Base-by-base conservation (phyloP, 352 stramenopile species). In the Phytophthora meadii region DNA sequence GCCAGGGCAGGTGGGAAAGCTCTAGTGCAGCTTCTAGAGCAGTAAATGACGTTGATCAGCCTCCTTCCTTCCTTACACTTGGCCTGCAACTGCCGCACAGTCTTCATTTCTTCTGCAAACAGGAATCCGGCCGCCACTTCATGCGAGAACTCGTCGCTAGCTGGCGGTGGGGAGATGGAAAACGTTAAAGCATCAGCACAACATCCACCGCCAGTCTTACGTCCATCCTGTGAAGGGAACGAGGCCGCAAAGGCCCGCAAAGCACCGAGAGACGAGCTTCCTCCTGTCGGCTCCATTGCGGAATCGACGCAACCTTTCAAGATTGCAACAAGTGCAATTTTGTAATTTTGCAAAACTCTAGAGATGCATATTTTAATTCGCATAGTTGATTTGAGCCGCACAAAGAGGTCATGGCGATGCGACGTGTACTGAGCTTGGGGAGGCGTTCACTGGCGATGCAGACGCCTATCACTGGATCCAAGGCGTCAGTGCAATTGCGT, bases 101-200 rank as follows among this genome's bases (percentile, higher is more conserved):
- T 72, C 55, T 84, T 81, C 70, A 88, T 85, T 44, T 93, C 82
- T 36, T 93, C 82, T 1, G 78, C 63, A 51, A 90, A 90, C 22
- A 73, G 45, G 25, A 83, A 89, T 0, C 61, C 65, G 4, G 72
- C 41, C 5, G 79, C 82, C 11, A 71, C 37, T 44, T 92, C 81
- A 57, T 89, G 82, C 30, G 77, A 75, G 40, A 60, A 84, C 58
- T 88, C 79, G 4, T 82, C 55, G 4, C 51, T 62, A 15, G 50
- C 5, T 1, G 65, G 44, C 8, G 72, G 59, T n/a, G 71, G 76
- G 28, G 67, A 34, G 37, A 77, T 49, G 24, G 49, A 54, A 14
- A 88, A 64, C 1, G 44, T 50, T 7, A 89, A 53, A 15, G 68
- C 74, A 27, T 48, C 44, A 1, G 44, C 42, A 8, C 50, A 58